A percentile compares a stretch with the other conserved stretches of the same genome.
phyloP scores from a whole-genome alignment of 345 rosid species.

The Corymbia maculata region DNA sequence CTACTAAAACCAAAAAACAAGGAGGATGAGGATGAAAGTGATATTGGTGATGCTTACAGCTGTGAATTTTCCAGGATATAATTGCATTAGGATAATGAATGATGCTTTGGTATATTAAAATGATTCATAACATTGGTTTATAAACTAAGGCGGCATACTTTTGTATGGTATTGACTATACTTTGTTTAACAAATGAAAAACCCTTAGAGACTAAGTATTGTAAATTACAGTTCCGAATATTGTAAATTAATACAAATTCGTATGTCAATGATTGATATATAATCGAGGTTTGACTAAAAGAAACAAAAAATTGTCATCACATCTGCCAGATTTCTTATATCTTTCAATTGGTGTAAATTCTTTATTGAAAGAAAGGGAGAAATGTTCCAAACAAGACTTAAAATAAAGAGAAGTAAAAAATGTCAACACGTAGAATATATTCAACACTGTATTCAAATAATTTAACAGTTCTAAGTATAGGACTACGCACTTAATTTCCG shows the following conservation, averaged over 20 bases:
- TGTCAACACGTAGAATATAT: too few relatives aligned
- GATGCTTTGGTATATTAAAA: not conserved
- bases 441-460: not conserved
- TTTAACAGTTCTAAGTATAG: not conserved
- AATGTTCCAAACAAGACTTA: not conserved
- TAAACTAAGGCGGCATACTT: not conserved
- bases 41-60: too few relatives aligned
- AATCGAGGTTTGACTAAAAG: not conserved
- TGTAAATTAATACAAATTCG: too few relatives aligned
- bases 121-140: not conserved
- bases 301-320: too few relatives aligned
- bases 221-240: too few relatives aligned
- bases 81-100: too few relatives aligned
- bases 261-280: too few relatives aligned
- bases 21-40: too few relatives aligned
- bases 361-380: not conserved
- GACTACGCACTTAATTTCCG: not conserved
- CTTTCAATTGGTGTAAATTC: not conserved
- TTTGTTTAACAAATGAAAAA: not conserved
- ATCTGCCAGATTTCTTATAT: not conserved
- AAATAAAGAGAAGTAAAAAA: not conserved
- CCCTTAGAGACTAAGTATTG: not conserved
- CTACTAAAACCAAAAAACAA: too few relatives aligned
- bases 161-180: not conserved
- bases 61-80: not conserved